These are phyloP conservation scores for Fusarium subtropicale DNA, from an alignment of 2,329 filamentous ascomycete genomes.

Conservation along the genomic window DNA sequence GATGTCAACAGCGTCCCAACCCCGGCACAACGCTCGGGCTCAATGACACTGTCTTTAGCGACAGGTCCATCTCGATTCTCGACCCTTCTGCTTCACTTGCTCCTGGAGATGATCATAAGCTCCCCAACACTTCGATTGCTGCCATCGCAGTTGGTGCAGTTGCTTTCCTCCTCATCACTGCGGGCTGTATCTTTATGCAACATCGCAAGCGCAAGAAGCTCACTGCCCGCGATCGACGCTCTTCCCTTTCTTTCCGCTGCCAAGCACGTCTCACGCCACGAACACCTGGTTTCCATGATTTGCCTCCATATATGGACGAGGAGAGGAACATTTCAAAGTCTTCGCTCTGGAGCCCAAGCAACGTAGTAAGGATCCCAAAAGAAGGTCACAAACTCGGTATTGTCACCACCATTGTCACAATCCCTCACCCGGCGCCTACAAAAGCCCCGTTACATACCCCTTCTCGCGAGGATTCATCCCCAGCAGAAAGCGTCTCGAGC, in stretches of 20 bases:
- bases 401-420: slow-evolving; percentile 30
- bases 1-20: slow-evolving; percentile 61
- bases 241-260: slow-evolving; percentile 64
- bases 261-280: slow-evolving; percentile 53
- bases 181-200: slow-evolving; percentile 58
- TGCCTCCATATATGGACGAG: slow-evolving; percentile 26
- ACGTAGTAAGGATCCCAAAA: slow-evolving; percentile 7
- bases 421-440: slow-evolving; percentile 38
- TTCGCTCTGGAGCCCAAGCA: slow-evolving; percentile 23
- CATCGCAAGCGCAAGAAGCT: slow-evolving; percentile 59
- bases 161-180: slow-evolving; percentile 53
- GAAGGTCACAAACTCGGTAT: slow-evolving; percentile 26
- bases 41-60: slow-evolving; percentile 60
- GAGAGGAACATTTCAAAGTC: slow-evolving; percentile 37
- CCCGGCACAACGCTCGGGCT: slow-evolving; percentile 54
- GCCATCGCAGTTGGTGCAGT: slow-evolving; percentile 58
- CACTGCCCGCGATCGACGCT: slow-evolving; percentile 41
- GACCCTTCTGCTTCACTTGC: slow-evolving; percentile 48
- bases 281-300: slow-evolving; percentile 36
- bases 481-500: slow-evolving; percentile 50
- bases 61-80: slow-evolving; percentile 48
- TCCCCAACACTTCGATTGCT: slow-evolving; percentile 57
- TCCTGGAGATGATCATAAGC: slow-evolving; percentile 19
- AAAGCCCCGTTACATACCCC: slow-evolving; percentile 28
- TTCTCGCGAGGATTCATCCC: slow-evolving; percentile 45